Evolutionary conservation across 23 red algal genomes (phyloP), one percentile per base, ranked within the genome.

Genomic region (Porphyridium purpureum): DNA sequence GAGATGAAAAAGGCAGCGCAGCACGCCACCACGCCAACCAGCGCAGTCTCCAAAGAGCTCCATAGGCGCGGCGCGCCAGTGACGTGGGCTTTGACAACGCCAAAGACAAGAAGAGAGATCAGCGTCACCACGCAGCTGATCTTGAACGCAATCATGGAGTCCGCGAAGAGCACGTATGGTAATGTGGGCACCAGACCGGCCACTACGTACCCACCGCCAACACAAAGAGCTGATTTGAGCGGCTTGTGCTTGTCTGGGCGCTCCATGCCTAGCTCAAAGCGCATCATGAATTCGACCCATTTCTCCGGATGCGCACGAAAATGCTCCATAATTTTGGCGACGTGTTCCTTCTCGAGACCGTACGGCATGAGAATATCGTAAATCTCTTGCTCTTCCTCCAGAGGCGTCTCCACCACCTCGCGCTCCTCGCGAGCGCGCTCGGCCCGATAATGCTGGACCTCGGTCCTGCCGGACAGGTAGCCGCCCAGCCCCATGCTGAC

Each of bases 261-360:
- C 1, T 64, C 26, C 11, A 78, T 31, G 25, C 50, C 60, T 1
- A 78, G 72, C 52, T 78, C 72, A 27, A 78, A 78, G 11, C 54
- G 49, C 72, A 78, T 78, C 72, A 78, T 78, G 20, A 78, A 78
- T 23, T 78, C 72, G 21, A 78, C 72, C 60, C 61, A 67, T 44
- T 17, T 44, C 17, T 49, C 36, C 6, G 14, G 60, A 28, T 78
- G 25, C 23, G 54, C 22, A 7, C 57, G 52, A 42, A 78, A 78
- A 52, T 78, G 72, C 5, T 47, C 60, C 48, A 66, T n/a, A 1
- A 78, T 50, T 2, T 47, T 35, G 29, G 32, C 63, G 31, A 69
- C 40, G 21, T 62, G 55, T 8, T 3, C 5, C 25, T 55, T 24
- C 17, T 23, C 31, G 15, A 78, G 32, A 27, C 72, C 72, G 26